These are phyloP conservation scores for Aspergillus carlsbadensis DNA, from an alignment of 495 filamentous ascomycete genomes.

Conservation along the genomic window DNA sequence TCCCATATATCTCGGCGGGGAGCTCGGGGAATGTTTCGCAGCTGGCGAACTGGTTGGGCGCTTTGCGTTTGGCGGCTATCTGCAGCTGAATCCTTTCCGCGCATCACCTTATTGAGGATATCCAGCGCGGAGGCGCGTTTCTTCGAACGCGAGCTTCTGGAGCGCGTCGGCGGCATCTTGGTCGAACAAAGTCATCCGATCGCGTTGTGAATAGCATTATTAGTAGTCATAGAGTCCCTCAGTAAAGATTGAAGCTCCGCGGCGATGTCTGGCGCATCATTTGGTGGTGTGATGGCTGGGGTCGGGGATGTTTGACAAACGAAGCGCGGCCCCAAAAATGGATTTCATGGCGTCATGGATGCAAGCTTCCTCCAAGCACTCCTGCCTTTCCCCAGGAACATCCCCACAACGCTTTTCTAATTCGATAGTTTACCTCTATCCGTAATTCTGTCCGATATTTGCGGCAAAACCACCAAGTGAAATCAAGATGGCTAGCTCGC, in stretches of 20 bases:
- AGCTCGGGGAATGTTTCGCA: neutral
- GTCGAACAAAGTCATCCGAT: neutral
- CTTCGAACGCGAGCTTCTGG: constrained; percentile 1
- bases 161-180: constrained; percentile 16
- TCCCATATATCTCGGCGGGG: constrained; percentile 12
- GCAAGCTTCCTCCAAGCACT: neutral
- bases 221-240: neutral
- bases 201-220: neutral
- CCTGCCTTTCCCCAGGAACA: neutral
- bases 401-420: neutral
- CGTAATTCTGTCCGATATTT: constrained; percentile 8
- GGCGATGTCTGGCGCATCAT: neutral
- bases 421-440: neutral
- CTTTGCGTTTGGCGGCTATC: neutral
- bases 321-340: neutral
- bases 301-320: neutral
- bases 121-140: constrained; percentile 21
- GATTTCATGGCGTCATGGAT: constrained; percentile 4
- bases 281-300: neutral
- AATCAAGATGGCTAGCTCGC: constrained; percentile 19
- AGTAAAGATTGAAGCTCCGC: neutral
- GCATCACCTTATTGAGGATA: constrained; percentile 22
- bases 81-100: neutral
- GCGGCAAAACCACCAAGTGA: constrained; percentile 10
- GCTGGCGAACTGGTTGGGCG: neutral